Conservation (phyloP, 495 filamentous ascomycete genomes). For the Aspergillus sclerotiicarbonarius region DNA sequence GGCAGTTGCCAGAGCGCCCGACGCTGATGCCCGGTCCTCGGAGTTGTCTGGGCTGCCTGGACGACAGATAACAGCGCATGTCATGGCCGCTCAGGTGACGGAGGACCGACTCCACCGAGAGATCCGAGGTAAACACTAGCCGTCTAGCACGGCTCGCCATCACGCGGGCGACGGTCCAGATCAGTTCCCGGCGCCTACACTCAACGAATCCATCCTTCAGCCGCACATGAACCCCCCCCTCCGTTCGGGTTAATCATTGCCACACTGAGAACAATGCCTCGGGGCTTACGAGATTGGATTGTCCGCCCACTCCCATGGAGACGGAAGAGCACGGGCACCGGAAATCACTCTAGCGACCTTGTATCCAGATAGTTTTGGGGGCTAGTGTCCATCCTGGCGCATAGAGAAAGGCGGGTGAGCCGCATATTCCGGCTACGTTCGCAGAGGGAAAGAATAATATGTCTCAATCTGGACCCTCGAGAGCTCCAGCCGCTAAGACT, state of each 20-base stretch:
- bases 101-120: slow-evolving; percentile 6
- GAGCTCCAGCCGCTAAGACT: slow-evolving; percentile 1
- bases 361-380: neutral
- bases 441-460: neutral
- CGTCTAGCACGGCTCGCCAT: neutral
- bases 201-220: slow-evolving; percentile 8
- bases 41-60: slow-evolving; percentile 1
- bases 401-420: neutral
- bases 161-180: neutral
- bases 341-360: neutral
- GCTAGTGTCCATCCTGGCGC: slow-evolving; percentile 5
- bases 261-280: slow-evolving; percentile 1
- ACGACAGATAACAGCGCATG: slow-evolving; percentile 4
- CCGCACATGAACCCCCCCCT: slow-evolving; percentile 6
- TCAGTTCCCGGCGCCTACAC: slow-evolving; percentile 3
- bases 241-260: neutral
- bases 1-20: neutral
- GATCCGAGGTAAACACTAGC: slow-evolving; percentile 13
- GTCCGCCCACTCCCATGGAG: neutral
- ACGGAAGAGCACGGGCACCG: neutral
- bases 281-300: neutral
- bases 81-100: slow-evolving; percentile 12
- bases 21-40: slow-evolving; percentile 1
- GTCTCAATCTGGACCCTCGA: slow-evolving; percentile 7
- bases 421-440: neutral